Evolutionary conservation across 2,329 filamentous ascomycete genomes (phyloP).

Genomic region (Penicillium brasilianum): DNA sequence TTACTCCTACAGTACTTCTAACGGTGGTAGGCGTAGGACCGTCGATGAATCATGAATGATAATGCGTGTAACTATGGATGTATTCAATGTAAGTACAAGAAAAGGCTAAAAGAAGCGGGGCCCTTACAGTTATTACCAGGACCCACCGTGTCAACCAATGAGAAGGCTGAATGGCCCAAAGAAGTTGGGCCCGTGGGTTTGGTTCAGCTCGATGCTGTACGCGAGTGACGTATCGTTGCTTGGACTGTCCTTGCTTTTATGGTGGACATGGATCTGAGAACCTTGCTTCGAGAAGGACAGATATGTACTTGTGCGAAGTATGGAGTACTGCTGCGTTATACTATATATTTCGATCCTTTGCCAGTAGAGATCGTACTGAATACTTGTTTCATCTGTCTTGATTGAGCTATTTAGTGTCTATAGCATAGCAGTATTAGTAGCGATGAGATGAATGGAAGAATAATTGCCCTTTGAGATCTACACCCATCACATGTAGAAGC

Average conservation of each 20-base stretch:
- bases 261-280: conserved; percentile 22
- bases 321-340: too few species aligned
- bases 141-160: conserved; percentile 21
- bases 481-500: too few species aligned
- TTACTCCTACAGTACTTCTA: neutral
- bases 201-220: conserved; percentile 20
- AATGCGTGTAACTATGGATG: neutral
- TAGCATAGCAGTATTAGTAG: too few species aligned
- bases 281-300: conserved; percentile 30
- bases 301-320: neutral
- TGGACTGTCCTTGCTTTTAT: conserved; percentile 19
- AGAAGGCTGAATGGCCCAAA: neutral
- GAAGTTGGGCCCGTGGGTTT: conserved; percentile 23
- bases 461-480: neutral
- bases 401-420: too few species aligned
- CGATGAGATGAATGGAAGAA: neutral
- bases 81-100: neutral
- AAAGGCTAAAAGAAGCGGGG: neutral
- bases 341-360: neutral
- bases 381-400: neutral
- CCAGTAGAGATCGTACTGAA: neutral
- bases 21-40: neutral
- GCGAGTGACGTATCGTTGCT: conserved; percentile 24
- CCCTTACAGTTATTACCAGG: conserved; percentile 26
- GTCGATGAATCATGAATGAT: neutral